phyloP scores from a whole-genome alignment of 371 early-diverging fungal species.

The Apophysomyces ossiformis region DNA sequence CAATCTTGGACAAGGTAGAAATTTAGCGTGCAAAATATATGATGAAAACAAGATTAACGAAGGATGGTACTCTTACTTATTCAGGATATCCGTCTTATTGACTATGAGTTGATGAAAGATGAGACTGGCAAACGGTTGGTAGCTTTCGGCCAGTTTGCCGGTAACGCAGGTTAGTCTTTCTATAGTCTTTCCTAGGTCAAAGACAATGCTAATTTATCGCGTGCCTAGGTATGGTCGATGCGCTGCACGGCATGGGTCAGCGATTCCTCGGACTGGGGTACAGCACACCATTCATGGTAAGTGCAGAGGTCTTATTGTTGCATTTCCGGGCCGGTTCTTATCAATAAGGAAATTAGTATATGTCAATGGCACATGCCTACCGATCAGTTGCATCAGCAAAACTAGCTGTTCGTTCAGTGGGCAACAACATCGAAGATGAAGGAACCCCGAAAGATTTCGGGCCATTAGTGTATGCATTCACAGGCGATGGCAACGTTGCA shows the following conservation, averaged over 20 bases:
- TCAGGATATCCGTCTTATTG: constrained; percentile 89
- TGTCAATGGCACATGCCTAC: constrained; percentile 90
- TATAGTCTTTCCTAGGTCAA: neutral
- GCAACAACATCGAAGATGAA: constrained; percentile 80
- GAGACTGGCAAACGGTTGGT: constrained; percentile 80
- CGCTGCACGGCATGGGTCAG: constrained; percentile 91
- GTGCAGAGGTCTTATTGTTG: neutral
- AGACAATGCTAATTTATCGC: constrained; percentile 13
- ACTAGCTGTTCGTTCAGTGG: constrained; percentile 74
- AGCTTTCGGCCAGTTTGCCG: constrained; percentile 92
- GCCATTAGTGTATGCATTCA: constrained; percentile 90
- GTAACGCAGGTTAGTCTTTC: constrained; percentile 80
- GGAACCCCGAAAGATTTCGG: constrained; percentile 89
- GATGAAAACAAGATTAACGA: neutral
- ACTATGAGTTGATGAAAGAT: constrained; percentile 95
- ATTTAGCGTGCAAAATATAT: constrained; percentile 19
- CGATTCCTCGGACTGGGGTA: constrained; percentile 90
- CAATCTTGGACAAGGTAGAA: constrained; percentile 81
- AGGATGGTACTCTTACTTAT: too few relatives aligned
- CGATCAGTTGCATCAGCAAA: constrained; percentile 80
- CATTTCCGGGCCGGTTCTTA: neutral
- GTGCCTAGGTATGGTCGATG: constrained; percentile 79
- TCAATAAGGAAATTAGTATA: constrained; percentile 47
- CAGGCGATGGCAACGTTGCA: constrained; percentile 96
- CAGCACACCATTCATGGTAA: constrained; percentile 92